Evolutionary conservation across 768 basidiomycete species (phyloP).

Genomic region (Russula sp.): DNA sequence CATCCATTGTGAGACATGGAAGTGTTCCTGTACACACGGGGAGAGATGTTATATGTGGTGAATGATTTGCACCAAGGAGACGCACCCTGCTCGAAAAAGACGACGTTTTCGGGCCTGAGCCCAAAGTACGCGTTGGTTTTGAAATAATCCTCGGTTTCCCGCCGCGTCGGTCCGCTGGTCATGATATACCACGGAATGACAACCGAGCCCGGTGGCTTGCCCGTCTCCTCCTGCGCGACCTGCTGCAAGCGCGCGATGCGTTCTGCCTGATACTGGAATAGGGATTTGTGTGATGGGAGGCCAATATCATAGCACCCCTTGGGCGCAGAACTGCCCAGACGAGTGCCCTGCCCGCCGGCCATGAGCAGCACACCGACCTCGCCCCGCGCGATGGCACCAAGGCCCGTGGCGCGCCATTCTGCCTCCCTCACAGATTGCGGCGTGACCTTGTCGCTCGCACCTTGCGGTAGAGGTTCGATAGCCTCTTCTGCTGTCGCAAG

Average conservation of each 20-base stretch:
- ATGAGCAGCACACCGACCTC: slow-evolving; percentile 94
- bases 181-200: slow-evolving; percentile 97
- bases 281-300: slow-evolving; percentile 84
- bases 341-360: slow-evolving; percentile 97
- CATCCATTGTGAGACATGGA: slow-evolving; percentile 90
- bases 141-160: slow-evolving; percentile 84
- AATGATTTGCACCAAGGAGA: neutral
- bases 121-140: slow-evolving; percentile 74
- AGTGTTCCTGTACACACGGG: slow-evolving; percentile 62
- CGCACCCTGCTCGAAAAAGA: slow-evolving; percentile 96
- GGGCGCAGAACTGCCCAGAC: slow-evolving; percentile 85
- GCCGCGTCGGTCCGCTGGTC: slow-evolving; percentile 95
- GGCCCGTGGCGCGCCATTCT: slow-evolving; percentile 74
- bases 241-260: slow-evolving; percentile 80
- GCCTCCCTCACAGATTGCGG: slow-evolving; percentile 48
- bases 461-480: slow-evolving; percentile 81
- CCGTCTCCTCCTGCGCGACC: slow-evolving; percentile 54
- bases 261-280: slow-evolving; percentile 98
- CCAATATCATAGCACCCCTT: slow-evolving; percentile 99
- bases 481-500: slow-evolving; percentile 33
- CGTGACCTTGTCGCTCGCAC: slow-evolving; percentile 59
- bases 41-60: neutral
- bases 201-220: slow-evolving; percentile 56
- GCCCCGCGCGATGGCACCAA: slow-evolving; percentile 73
- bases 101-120: slow-evolving; percentile 67